Conservation (phyloP, 2,329 filamentous ascomycete genomes). For the Aureobasidium pullulans region DNA sequence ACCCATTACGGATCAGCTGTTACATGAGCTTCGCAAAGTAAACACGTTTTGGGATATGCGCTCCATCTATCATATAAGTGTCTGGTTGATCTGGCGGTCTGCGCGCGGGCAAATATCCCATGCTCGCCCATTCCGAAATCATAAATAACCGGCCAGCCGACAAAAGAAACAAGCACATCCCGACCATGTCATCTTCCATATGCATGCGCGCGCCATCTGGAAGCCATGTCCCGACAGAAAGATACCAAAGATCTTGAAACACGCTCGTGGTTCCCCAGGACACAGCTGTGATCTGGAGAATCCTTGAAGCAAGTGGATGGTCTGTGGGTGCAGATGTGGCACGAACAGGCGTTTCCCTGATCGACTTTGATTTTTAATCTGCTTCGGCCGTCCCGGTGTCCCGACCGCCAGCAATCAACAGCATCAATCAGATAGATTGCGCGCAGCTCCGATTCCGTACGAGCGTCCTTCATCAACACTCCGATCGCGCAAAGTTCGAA, state of each 20-base stretch:
- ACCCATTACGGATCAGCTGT: neutral
- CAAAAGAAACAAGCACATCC: neutral
- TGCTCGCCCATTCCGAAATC: neutral
- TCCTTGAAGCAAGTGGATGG: neutral
- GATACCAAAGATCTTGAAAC: constrained; percentile 8
- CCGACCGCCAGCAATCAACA: neutral
- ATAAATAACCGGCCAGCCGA: neutral
- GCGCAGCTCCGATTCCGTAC: constrained; percentile 5
- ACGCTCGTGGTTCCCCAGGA: neutral
- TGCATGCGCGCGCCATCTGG: neutral
- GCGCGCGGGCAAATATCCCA: neutral
- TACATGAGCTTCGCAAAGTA: neutral
- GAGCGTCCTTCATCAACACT: neutral
- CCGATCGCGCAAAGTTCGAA: neutral
- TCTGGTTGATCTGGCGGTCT: neutral
- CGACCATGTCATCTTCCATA: neutral
- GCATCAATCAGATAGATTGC: constrained; percentile 1
- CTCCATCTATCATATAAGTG: neutral
- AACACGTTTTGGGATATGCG: neutral
- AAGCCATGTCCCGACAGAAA: neutral
- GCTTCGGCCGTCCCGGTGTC: neutral
- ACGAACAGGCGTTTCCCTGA: constrained; percentile 6
- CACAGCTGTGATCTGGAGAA: neutral
- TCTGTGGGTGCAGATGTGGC: neutral
- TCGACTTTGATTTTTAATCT: neutral